Evolutionary conservation across 768 basidiomycete genomes (phyloP), one percentile per base, ranked within the genome.

Genomic region (Mycena kentingensis): DNA sequence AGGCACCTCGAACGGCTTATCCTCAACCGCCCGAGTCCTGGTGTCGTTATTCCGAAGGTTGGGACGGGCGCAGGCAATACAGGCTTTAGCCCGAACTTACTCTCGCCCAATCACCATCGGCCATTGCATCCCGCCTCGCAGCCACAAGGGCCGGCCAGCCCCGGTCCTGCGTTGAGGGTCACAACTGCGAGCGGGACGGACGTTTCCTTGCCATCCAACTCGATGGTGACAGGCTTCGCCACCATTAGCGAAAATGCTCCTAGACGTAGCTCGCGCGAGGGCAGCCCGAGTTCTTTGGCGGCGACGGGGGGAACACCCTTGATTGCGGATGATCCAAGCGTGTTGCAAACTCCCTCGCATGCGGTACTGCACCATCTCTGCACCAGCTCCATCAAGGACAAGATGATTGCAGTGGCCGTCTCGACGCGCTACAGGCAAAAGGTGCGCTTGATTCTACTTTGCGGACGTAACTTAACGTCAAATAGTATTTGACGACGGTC

Each of bases 1-100:
- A 75, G 94, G 1, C 93, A 98, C 63, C 75, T 99, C 36, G 95
- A 98, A 64, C 94, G 93, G 63, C 85, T 97, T 43, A 97, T 98
- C 52, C 71, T 99, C 54, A 98, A 98, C n/a, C 63, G 54, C 19
- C 60, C 52, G 57, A 71, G 43, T 45, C 67, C 58, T 28, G 57
- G 47, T 42, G 63, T 49, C 53, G 70, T 71, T 36, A 69, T 57
- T 22, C 54, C 56, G 49, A 66, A 61, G 55, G 71, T 58, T 47
- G 60, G 50, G 24, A 46, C 53, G 39, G 49, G 50, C 26, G 51
- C 43, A 48, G 56, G 43, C 31, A 47, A 47, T 35, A 27, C 8
- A 1, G 47, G 43, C 7, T 25, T 42, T 51, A 74, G 64, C 53
- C 55, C 60, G 36, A 66, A 63, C 15, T 58, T 57, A 31, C 52